phyloP scores from a whole-genome alignment of 2,329 filamentous ascomycete genomes.

The Corinectria fuckeliana region DNA sequence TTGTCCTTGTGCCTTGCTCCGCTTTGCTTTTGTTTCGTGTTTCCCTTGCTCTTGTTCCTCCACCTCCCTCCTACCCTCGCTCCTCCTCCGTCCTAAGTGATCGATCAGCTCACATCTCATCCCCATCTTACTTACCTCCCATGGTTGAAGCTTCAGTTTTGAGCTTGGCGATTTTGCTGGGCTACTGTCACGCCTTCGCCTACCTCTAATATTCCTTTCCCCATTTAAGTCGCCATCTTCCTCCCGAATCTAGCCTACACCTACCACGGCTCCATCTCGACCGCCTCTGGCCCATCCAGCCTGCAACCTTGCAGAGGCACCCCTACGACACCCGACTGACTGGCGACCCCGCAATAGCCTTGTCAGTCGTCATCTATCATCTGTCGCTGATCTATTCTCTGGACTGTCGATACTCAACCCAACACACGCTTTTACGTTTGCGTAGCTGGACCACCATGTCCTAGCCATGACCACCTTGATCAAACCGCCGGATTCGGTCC shows the following conservation, averaged over 20 bases:
- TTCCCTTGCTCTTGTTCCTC: neutral
- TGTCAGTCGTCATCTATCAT: slow-evolving; percentile 25
- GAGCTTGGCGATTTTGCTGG: slow-evolving; percentile 30
- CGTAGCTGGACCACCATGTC: slow-evolving; percentile 44
- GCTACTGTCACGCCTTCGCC: slow-evolving; percentile 26
- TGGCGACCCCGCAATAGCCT: slow-evolving; percentile 30
- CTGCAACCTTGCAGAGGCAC: slow-evolving; percentile 23
- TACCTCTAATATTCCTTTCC: slow-evolving; percentile 24
- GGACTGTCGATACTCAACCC: slow-evolving; percentile 10
- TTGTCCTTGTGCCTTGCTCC: neutral
- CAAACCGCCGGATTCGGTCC: slow-evolving; percentile 48
- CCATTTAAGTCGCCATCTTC: slow-evolving; percentile 7
- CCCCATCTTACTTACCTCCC: slow-evolving; percentile 25
- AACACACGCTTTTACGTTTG: slow-evolving; percentile 17
- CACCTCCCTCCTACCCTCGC: neutral
- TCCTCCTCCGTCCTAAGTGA: neutral
- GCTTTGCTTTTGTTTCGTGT: neutral
- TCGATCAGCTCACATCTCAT: slow-evolving; percentile 12
- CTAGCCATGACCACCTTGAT: slow-evolving; percentile 55
- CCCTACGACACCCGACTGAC: neutral
- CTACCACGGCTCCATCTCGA: slow-evolving; percentile 11
- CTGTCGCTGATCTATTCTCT: slow-evolving; percentile 24
- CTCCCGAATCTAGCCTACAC: slow-evolving; percentile 4
- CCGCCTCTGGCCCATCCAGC: slow-evolving; percentile 24
- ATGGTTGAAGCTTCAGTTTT: slow-evolving; percentile 23